These are phyloP conservation scores for Heliamphora pulchella DNA, from an alignment of 179 eudicot species.

Conservation along the genomic window DNA sequence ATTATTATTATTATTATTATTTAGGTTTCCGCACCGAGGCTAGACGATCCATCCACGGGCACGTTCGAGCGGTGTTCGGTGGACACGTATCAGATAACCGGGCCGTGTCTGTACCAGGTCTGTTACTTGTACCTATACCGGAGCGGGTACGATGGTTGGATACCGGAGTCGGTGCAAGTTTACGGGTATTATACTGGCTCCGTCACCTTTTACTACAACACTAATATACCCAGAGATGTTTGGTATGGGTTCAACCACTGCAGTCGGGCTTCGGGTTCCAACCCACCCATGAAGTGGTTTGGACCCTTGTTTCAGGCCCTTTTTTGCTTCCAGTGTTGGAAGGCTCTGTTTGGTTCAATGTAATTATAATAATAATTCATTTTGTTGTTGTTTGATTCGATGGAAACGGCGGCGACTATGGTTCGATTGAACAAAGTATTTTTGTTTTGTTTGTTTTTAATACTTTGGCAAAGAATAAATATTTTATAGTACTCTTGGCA, in stretches of 20 bases:
- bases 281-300: background rate
- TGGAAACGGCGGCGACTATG: no score
- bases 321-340: slow-evolving; percentile 13
- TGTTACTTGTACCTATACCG: slow-evolving; percentile 77
- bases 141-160: slow-evolving; percentile 84
- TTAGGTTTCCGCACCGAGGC: slow-evolving; percentile 76
- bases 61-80: slow-evolving; percentile 76
- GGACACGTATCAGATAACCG: slow-evolving; percentile 59
- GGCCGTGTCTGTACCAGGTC: slow-evolving; percentile 72
- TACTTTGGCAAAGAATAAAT: background rate
- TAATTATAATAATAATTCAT: background rate
- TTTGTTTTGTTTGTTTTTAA: background rate
- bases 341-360: slow-evolving; percentile 4
- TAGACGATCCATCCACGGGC: slow-evolving; percentile 61
- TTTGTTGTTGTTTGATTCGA: background rate
- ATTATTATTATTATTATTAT: background rate
- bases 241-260: slow-evolving; percentile 85
- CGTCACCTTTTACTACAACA: slow-evolving; percentile 55
- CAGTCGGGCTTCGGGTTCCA: slow-evolving; percentile 31
- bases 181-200: slow-evolving; percentile 42
- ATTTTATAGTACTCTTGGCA: no score
- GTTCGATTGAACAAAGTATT: no score
- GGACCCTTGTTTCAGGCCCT: background rate
- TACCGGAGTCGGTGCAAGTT: slow-evolving; percentile 49
- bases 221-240: slow-evolving; percentile 34